Evolutionary conservation across 495 filamentous ascomycete genomes (phyloP).

Genomic region (Daldinia childiae): DNA sequence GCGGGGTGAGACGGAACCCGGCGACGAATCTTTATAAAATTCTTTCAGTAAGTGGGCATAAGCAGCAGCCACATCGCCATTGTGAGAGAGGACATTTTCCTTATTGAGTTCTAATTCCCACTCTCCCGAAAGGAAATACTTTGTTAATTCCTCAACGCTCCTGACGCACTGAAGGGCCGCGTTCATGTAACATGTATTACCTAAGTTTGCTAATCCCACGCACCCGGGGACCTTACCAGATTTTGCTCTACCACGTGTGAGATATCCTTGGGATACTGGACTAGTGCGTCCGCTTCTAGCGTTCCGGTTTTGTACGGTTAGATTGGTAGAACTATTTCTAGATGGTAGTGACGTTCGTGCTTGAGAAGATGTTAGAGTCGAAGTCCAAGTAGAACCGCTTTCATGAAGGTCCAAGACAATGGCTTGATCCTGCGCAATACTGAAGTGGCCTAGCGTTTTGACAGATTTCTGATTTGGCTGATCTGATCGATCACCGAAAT

Average conservation of each 20-base stretch:
- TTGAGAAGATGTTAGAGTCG: slow-evolving; percentile 35
- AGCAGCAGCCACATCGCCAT: slow-evolving; percentile 80
- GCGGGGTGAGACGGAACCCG: slow-evolving; percentile 72
- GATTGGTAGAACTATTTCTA: slow-evolving; percentile 44
- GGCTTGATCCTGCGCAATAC: slow-evolving; percentile 50
- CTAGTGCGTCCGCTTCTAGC: slow-evolving; percentile 69
- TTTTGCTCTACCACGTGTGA: slow-evolving; percentile 72
- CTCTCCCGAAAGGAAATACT: slow-evolving; percentile 82
- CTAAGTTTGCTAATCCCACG: slow-evolving; percentile 86
- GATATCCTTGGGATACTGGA: slow-evolving; percentile 62
- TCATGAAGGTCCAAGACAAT: slow-evolving; percentile 49
- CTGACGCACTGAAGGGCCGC: slow-evolving; percentile 93
- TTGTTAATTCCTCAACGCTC: slow-evolving; percentile 87
- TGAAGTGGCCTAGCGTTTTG: slow-evolving; percentile 41
- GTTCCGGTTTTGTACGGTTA: slow-evolving; percentile 43
- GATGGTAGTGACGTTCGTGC: slow-evolving; percentile 32
- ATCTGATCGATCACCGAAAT: slow-evolving; percentile 73
- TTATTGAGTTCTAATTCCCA: slow-evolving; percentile 83
- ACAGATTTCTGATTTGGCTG: slow-evolving; percentile 74
- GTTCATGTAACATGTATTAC: slow-evolving; percentile 99
- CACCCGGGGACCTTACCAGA: slow-evolving; percentile 72
- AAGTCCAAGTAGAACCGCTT: slow-evolving; percentile 44
- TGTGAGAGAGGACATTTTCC: slow-evolving; percentile 82
- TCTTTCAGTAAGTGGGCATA: slow-evolving; percentile 78
- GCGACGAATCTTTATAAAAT: slow-evolving; percentile 72